Percentiles rank a stretch among this genome's conserved stretches.
Conservation (phyloP, 2,329 filamentous ascomycete species). For the Penicillium psychrosexuale region DNA sequence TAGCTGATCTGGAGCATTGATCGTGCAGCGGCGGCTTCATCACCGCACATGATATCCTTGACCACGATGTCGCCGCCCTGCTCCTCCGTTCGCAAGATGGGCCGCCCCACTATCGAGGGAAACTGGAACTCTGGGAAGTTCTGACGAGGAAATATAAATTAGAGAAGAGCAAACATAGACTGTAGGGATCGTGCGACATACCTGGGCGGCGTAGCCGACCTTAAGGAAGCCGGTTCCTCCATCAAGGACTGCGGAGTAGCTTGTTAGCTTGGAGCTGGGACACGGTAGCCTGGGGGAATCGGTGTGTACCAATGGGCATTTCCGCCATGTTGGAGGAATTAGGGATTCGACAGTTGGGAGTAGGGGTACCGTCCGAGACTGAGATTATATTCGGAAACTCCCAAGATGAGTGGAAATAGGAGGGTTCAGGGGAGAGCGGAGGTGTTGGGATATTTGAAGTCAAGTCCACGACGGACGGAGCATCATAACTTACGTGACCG, state of each 20-base stretch:
- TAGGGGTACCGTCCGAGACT: background rate
- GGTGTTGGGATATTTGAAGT: constrained; percentile 20
- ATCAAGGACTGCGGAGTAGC: constrained; percentile 74
- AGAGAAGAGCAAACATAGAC: background rate
- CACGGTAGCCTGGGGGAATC: constrained; percentile 21
- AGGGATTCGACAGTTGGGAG: constrained; percentile 2
- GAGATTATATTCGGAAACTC: constrained; percentile 7
- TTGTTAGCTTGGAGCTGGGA: constrained; percentile 28
- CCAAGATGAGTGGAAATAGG: constrained; percentile 19
- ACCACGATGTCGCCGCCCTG: constrained; percentile 68
- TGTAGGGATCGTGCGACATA: constrained; percentile 37
- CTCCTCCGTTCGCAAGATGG: constrained; percentile 95
- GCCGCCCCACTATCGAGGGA: constrained; percentile 95
- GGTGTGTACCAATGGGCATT: constrained; percentile 48
- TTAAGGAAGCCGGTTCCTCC: constrained; percentile 99
- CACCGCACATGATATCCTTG: constrained; percentile 99
- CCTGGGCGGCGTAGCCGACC: constrained; percentile 93
- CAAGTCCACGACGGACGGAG: constrained; percentile 21
- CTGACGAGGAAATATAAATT: constrained; percentile 43
- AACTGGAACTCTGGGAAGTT: constrained; percentile 99
- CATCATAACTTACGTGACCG: constrained; percentile 29
- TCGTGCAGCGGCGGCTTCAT: constrained; percentile 91
- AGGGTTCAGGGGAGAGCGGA: constrained; percentile 17
- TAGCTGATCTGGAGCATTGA: constrained; percentile 99
- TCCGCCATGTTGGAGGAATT: constrained; percentile 43